Evolutionary conservation across 2,329 filamentous ascomycete species (phyloP).

Genomic region (Xylariaceae sp.): DNA sequence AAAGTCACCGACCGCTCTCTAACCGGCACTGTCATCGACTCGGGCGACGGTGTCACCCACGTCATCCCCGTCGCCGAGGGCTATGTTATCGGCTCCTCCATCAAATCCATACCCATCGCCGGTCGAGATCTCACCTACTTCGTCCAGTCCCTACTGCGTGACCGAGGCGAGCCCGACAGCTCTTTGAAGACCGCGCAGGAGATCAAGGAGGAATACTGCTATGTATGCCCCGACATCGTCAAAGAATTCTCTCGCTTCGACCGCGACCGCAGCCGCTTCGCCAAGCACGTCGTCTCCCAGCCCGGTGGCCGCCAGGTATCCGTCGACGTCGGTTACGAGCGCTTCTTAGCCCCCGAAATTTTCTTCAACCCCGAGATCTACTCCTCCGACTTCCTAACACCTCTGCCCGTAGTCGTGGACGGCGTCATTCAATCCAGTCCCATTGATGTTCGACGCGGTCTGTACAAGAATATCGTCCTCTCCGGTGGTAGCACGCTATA

Average conservation of each 20-base stretch:
- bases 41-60: slow-evolving; percentile 97
- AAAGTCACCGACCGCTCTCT: slow-evolving; percentile 96
- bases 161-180: slow-evolving; percentile 94
- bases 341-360: slow-evolving; percentile 96
- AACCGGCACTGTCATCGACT: slow-evolving; percentile 97
- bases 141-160: slow-evolving; percentile 91
- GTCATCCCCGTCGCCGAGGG: slow-evolving; percentile 98
- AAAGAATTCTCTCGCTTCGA: slow-evolving; percentile 97
- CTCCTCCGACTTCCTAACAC: slow-evolving; percentile 96
- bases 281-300: slow-evolving; percentile 83
- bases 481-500: slow-evolving; percentile 96
- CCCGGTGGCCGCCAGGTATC: slow-evolving; percentile 80
- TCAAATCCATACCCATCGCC: slow-evolving; percentile 98
- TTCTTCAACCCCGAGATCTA: slow-evolving; percentile 99
- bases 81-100: slow-evolving; percentile 97
- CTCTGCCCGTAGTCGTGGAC: slow-evolving; percentile 90
- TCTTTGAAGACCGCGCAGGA: slow-evolving; percentile 96
- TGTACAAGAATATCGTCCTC: slow-evolving; percentile 99
- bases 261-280: slow-evolving; percentile 84
- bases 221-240: slow-evolving; percentile 97
- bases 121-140: slow-evolving; percentile 99
- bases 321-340: slow-evolving; percentile 95
- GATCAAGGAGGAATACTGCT: slow-evolving; percentile 99
- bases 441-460: slow-evolving; percentile 91
- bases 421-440: slow-evolving; percentile 96